phyloP scores from a whole-genome alignment of 768 basidiomycete genomes.

The Dacryopinax spathularia region DNA sequence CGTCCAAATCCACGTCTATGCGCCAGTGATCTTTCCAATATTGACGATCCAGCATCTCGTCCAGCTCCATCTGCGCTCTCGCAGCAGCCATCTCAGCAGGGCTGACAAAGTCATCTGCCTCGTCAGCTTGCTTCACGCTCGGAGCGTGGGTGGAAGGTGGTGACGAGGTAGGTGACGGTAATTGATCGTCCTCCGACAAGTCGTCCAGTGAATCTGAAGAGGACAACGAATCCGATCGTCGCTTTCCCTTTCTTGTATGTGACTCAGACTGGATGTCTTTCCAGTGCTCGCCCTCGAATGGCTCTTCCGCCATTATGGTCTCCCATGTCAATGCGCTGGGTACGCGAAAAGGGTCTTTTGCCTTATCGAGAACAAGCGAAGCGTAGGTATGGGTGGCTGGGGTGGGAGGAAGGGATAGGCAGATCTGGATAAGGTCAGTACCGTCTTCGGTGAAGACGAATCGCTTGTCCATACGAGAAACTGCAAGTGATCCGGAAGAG shows the following conservation, averaged over 20 bases:
- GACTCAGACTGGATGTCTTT: constrained; percentile 26
- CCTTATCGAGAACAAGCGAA: not conserved
- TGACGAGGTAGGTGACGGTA: not conserved
- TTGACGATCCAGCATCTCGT: constrained; percentile 52
- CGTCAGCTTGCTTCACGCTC: not conserved
- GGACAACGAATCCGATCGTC: not conserved
- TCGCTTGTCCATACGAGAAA: constrained; percentile 12
- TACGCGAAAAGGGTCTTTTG: not conserved
- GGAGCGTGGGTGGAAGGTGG: not conserved
- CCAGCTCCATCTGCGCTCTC: constrained; percentile 21
- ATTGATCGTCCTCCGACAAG: not conserved
- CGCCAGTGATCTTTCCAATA: constrained; percentile 64
- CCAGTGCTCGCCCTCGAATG: constrained; percentile 79
- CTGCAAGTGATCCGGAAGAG: constrained; percentile 4
- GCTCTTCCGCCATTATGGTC: constrained; percentile 66
- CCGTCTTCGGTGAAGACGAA: not conserved
- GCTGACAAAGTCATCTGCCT: not conserved
- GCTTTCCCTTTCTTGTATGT: not conserved
- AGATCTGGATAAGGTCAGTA: not conserved
- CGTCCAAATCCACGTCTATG: constrained; percentile 30
- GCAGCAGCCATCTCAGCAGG: not conserved
- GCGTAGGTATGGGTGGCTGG: not conserved
- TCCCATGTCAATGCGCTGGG: constrained; percentile 45
- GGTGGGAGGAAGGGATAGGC: not conserved
- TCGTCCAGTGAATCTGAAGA: not conserved